A percentile compares a stretch with the other conserved stretches of the same genome.
Conservation (phyloP, 2,329 filamentous ascomycete species). For the Colletotrichum camelliae region DNA sequence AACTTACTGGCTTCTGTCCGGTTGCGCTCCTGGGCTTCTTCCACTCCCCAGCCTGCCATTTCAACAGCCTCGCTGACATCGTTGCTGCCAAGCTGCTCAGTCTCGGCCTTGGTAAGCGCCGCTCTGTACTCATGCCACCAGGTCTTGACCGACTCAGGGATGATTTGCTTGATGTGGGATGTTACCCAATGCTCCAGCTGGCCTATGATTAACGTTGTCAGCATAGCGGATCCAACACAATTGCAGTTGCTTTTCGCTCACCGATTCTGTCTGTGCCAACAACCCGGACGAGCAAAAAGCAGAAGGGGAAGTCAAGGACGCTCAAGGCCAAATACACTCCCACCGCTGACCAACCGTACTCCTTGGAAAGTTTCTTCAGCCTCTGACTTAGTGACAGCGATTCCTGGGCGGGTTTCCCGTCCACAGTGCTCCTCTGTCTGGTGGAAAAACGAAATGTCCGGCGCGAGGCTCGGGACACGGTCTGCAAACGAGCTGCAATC, state of each 20-base stretch:
- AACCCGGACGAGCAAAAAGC: slow-evolving; percentile 84
- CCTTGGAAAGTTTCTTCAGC: slow-evolving; percentile 82
- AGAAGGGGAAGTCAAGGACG: slow-evolving; percentile 91
- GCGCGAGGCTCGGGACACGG: neutral
- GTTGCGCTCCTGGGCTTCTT: slow-evolving; percentile 66
- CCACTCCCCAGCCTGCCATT: slow-evolving; percentile 64
- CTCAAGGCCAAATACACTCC: slow-evolving; percentile 89
- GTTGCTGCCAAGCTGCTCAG: slow-evolving; percentile 46
- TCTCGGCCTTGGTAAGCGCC: slow-evolving; percentile 51
- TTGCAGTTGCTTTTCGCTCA: slow-evolving; percentile 35
- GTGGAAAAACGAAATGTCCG: slow-evolving; percentile 22
- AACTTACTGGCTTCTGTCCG: slow-evolving; percentile 79
- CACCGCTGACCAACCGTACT: slow-evolving; percentile 93
- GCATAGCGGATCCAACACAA: neutral
- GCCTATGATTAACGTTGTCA: slow-evolving; percentile 42
- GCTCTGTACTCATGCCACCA: slow-evolving; percentile 55
- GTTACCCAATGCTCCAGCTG: slow-evolving; percentile 72
- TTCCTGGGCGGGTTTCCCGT: slow-evolving; percentile 22
- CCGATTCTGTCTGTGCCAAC: slow-evolving; percentile 89
- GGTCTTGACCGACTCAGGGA: slow-evolving; percentile 65
- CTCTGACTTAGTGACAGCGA: slow-evolving; percentile 68
- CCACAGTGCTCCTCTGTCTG: neutral
- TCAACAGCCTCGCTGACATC: slow-evolving; percentile 52
- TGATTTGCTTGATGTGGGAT: slow-evolving; percentile 59
- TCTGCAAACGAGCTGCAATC: slow-evolving; percentile 7